Conservation (phyloP, 495 filamentous ascomycete genomes). For the Aspergillus funiculosus region DNA sequence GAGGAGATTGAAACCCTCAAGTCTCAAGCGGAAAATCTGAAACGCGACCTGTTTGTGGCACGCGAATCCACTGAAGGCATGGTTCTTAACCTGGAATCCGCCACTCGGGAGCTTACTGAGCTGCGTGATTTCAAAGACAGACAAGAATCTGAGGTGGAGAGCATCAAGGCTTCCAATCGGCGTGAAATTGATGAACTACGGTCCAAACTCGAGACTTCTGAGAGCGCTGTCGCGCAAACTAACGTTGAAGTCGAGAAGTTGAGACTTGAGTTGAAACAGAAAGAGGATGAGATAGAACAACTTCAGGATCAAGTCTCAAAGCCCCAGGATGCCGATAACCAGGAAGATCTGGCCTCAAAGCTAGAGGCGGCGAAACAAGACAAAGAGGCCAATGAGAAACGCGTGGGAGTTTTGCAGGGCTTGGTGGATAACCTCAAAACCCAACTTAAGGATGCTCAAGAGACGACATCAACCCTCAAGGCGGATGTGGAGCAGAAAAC, state of each 20-base stretch:
- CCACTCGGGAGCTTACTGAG: constrained; percentile 53
- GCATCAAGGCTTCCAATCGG: constrained; percentile 27
- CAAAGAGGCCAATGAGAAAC: constrained; percentile 47
- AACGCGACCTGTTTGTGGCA: constrained; percentile 48
- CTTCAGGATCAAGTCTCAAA: constrained; percentile 39
- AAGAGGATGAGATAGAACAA: constrained; percentile 48
- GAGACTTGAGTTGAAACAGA: constrained; percentile 49
- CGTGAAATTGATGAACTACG: constrained; percentile 40
- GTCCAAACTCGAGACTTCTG: constrained; percentile 34
- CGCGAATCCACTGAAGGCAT: constrained; percentile 62
- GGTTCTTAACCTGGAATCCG: constrained; percentile 55
- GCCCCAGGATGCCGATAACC: constrained; percentile 34
- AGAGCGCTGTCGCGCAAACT: constrained; percentile 43
- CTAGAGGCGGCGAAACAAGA: constrained; percentile 33
- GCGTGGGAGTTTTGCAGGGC: constrained; percentile 45
- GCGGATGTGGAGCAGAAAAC: constrained; percentile 36
- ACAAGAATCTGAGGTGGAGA: constrained; percentile 43
- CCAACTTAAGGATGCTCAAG: constrained; percentile 46
- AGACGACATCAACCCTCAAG: constrained; percentile 39
- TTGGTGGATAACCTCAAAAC: constrained; percentile 46
- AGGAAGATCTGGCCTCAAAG: constrained; percentile 35
- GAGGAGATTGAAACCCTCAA: constrained; percentile 62
- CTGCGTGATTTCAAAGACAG: constrained; percentile 53
- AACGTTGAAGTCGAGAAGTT: constrained; percentile 46
- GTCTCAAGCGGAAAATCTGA: constrained; percentile 51